phyloP scores from a whole-genome alignment of 164 flowering plant genomes.

The Cinnamomum chago region DNA sequence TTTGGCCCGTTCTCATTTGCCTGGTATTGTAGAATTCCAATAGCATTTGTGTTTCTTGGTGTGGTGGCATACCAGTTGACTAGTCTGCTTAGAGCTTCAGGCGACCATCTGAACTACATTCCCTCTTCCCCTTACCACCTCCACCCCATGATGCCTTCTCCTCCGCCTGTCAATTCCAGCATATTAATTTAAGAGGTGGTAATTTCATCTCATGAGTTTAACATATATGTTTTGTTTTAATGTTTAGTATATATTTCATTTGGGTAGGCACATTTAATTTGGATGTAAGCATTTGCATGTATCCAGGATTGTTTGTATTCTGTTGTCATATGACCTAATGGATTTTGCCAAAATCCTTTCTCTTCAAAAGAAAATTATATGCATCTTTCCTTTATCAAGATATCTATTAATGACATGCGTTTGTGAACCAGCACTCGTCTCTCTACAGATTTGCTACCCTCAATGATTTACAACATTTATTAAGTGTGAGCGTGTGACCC shows the following conservation, averaged over 20 bases:
- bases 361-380: neutral
- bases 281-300: neutral
- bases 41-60: neutral
- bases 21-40: neutral
- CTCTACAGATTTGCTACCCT: too few species aligned
- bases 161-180: neutral
- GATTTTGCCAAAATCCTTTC: neutral
- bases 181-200: neutral
- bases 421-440: too few species aligned
- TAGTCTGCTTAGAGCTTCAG: neutral
- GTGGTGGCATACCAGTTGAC: neutral
- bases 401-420: neutral
- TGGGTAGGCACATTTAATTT: slow-evolving; percentile 8
- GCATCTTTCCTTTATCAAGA: neutral
- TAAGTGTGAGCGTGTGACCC: too few species aligned
- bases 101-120: neutral
- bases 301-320: neutral
- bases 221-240: slow-evolving; percentile 4
- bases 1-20: neutral
- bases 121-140: too few species aligned
- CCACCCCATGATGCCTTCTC: too few species aligned
- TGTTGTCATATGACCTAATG: neutral
- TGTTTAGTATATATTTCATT: neutral
- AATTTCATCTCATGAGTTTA: neutral
- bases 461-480: too few species aligned